These are phyloP conservation scores for Aspergillus sp. DNA, from an alignment of 2,329 filamentous ascomycete species.

Conservation along the genomic window DNA sequence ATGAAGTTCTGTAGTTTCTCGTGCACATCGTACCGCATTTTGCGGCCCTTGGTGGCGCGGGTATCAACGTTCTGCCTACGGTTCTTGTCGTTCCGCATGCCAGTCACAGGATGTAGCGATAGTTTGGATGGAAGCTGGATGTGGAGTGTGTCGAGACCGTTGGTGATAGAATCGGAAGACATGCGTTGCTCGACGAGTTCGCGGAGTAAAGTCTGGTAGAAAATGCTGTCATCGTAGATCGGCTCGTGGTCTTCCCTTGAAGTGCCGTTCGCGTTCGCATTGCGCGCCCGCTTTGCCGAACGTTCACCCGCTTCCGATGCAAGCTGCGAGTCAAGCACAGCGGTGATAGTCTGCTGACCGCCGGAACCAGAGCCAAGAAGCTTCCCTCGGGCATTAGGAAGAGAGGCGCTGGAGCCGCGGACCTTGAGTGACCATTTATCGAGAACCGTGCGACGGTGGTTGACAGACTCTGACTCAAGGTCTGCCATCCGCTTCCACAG, in stretches of 20 bases:
- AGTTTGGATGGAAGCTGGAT: slow-evolving; percentile 30
- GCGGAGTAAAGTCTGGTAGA: slow-evolving; percentile 88
- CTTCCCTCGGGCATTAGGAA: slow-evolving; percentile 51
- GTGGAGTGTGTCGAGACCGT: slow-evolving; percentile 37
- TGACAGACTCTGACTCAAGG: slow-evolving; percentile 52
- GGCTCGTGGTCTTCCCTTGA: slow-evolving; percentile 30
- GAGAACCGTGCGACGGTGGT: slow-evolving; percentile 61
- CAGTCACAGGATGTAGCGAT: slow-evolving; percentile 32
- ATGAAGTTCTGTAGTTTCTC: slow-evolving; percentile 98
- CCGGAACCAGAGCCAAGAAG: slow-evolving; percentile 48
- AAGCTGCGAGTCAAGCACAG: slow-evolving; percentile 38
- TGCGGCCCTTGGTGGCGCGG: slow-evolving; percentile 88
- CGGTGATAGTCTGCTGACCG: slow-evolving; percentile 44
- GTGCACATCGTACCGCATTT: slow-evolving; percentile 88
- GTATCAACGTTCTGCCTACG: slow-evolving; percentile 74
- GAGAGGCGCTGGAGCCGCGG: slow-evolving; percentile 44
- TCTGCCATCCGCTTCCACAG: slow-evolving; percentile 66
- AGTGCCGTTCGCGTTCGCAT: slow-evolving; percentile 1
- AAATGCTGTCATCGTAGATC: slow-evolving; percentile 89
- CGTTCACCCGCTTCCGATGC: slow-evolving; percentile 32
- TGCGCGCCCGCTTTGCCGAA: slow-evolving; percentile 25
- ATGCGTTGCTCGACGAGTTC: slow-evolving; percentile 86
- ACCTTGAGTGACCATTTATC: slow-evolving; percentile 89
- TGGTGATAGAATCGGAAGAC: slow-evolving; percentile 40
- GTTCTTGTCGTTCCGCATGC: slow-evolving; percentile 53